Base-by-base conservation (phyloP, 495 filamentous ascomycete species). In the Echria macrotheca region DNA sequence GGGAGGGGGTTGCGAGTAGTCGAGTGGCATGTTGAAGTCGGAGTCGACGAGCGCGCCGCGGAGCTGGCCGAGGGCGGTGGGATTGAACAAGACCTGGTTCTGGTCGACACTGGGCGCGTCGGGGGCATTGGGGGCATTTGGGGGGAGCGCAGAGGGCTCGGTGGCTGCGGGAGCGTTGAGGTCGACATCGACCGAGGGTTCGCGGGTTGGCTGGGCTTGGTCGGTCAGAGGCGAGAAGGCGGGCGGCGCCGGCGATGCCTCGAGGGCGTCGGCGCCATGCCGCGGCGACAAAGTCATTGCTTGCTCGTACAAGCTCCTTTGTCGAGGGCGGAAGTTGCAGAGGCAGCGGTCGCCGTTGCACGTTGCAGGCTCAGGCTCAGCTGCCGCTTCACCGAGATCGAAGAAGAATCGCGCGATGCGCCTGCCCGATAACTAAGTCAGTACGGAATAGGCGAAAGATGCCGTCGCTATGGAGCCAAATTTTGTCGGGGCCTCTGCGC, bases 231-330 rank as follows among this genome's bases (percentile, higher is more conserved):
- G 64, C 11, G 64, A 66, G 19, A 65, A 53, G 40, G 64, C 59
- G 44, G 64, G 64, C 36, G 59, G 64, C 53, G 61, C 57, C 44
- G 59, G 64, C 41, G 61, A 63, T 17, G 61, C 50, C n/a, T n/a
- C n/a, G 32, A 43, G 38, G 47, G 46, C 53, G 50, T 40, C 51
- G 50, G 42, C 49, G 50, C 52, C 52, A 31, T 61, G 54, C 38
- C 50, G 53, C 40, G 50, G 45, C 25, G 64, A 66, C 64, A 59
- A 66, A 63, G 42, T 66, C 64, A 66, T 66, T 59, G 64, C 64
- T 64, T 62, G 61, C 33, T 49, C 28, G 17, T 11, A 57, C 61
- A 64, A 64, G 64, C 64, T 66, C 64, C 64, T 66, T 62, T 61
- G 64, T 59, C 64, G 54, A 42, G 37, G 37, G 40, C 44, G 51